phyloP scores from a whole-genome alignment of 2,329 filamentous ascomycete species.

The Magnaporthiopsis rhizophila region DNA sequence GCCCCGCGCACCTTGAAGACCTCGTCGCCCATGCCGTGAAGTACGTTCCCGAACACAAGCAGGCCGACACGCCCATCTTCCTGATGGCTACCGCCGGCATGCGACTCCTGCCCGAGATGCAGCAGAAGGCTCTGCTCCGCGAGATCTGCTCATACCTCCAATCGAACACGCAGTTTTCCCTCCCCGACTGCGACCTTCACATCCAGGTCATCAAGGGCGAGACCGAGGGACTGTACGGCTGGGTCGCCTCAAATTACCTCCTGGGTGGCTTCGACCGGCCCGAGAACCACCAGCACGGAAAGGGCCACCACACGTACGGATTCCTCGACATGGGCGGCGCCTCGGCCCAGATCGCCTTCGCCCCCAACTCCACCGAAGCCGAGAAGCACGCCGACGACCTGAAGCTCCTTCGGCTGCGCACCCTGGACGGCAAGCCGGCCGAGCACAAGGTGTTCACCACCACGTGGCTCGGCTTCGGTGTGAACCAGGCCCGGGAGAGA shows the following conservation, averaged over 20 bases:
- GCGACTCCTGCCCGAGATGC: slow-evolving; percentile 67
- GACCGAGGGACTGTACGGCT: slow-evolving; percentile 92
- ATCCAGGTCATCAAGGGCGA: slow-evolving; percentile 93
- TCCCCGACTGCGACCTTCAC: slow-evolving; percentile 84
- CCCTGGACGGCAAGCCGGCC: slow-evolving; percentile 63
- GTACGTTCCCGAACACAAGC: slow-evolving; percentile 66
- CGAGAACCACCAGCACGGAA: slow-evolving; percentile 68
- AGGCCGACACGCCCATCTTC: slow-evolving; percentile 83
- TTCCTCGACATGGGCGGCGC: slow-evolving; percentile 98
- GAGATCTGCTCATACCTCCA: slow-evolving; percentile 79
- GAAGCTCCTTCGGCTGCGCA: slow-evolving; percentile 77
- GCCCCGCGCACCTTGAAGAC: slow-evolving; percentile 69
- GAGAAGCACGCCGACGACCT: slow-evolving; percentile 84
- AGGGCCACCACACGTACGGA: slow-evolving; percentile 88
- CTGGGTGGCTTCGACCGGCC: slow-evolving; percentile 82
- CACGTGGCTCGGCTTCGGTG: slow-evolving; percentile 96
- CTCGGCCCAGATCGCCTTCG: slow-evolving; percentile 95
- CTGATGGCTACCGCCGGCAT: slow-evolving; percentile 94
- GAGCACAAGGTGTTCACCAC: slow-evolving; percentile 93
- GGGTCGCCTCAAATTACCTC: slow-evolving; percentile 95
- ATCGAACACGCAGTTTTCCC: slow-evolving; percentile 66
- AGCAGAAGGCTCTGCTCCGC: slow-evolving; percentile 65
- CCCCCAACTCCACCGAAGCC: slow-evolving; percentile 85
- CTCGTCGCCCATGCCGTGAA: slow-evolving; percentile 76
- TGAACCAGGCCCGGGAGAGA: slow-evolving; percentile 79